phyloP scores from a whole-genome alignment of 1,284 basidiomycete species.

The Ustilago bromivora region DNA sequence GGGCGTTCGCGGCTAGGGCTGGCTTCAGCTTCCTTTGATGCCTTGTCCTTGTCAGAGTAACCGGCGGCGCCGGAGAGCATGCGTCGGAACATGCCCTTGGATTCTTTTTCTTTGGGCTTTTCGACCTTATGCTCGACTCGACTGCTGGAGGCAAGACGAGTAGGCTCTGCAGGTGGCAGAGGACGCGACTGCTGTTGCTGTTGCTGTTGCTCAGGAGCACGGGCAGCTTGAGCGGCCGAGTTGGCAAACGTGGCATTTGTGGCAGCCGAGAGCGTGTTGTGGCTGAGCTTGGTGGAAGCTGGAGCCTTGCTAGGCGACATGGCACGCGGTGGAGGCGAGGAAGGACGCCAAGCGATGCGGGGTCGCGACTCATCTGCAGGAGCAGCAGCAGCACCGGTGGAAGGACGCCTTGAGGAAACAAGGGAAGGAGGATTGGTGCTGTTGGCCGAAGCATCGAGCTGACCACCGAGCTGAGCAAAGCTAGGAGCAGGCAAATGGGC shows the following conservation, averaged over 20 bases:
- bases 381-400: constrained; percentile 20
- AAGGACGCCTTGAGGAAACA: constrained; percentile 36
- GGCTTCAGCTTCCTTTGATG: constrained; percentile 8
- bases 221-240: constrained; percentile 3
- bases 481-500: constrained; percentile 30
- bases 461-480: constrained; percentile 17
- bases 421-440: constrained; percentile 39
- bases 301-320: constrained; percentile 57
- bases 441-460: constrained; percentile 27
- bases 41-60: constrained; percentile 37
- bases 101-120: constrained; percentile 59
- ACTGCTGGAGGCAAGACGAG: constrained; percentile 23
- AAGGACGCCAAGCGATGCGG: constrained; percentile 28
- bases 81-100: constrained; percentile 63
- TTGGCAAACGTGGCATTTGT: constrained; percentile 21
- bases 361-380: constrained; percentile 9
- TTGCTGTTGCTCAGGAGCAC: neutral
- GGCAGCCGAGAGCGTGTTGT: constrained; percentile 31
- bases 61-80: constrained; percentile 61
- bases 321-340: constrained; percentile 56
- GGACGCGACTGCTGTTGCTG: constrained; percentile 2
- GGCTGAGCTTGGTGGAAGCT: constrained; percentile 52
- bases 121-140: constrained; percentile 21
- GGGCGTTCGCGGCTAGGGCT: constrained; percentile 43
- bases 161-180: constrained; percentile 21